Percentiles rank a stretch among this genome's conserved stretches.
These are phyloP conservation scores for Myrica gale DNA, from an alignment of 306 rosid genomes.

Conservation along the genomic window DNA sequence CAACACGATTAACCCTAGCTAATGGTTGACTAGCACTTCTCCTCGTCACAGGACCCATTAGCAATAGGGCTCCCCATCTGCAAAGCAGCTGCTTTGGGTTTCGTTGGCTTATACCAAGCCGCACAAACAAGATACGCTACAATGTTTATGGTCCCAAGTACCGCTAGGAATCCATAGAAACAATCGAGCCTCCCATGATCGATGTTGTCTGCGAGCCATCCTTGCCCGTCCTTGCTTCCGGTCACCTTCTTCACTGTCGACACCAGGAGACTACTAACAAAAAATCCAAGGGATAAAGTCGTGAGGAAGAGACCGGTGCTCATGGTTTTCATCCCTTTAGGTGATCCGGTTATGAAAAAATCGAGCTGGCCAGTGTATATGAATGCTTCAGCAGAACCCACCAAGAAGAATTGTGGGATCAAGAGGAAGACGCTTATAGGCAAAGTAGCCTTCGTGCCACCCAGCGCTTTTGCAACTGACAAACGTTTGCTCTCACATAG, in stretches of 20 bases:
- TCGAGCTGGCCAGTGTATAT: slow-evolving; percentile 96
- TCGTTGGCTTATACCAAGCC: slow-evolving; percentile 61
- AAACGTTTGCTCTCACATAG: slow-evolving; percentile 59
- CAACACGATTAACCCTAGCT: background rate
- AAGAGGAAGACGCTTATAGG: slow-evolving; percentile 73
- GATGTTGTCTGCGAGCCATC: slow-evolving; percentile 81
- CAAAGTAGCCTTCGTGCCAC: slow-evolving; percentile 35
- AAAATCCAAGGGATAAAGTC: slow-evolving; percentile 81
- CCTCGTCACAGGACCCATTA: slow-evolving; percentile 38
- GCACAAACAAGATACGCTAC: slow-evolving; percentile 57
- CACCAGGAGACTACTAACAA: slow-evolving; percentile 79
- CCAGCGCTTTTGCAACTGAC: slow-evolving; percentile 48
- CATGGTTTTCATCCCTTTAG: slow-evolving; percentile 94
- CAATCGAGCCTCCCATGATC: slow-evolving; percentile 75
- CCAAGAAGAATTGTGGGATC: slow-evolving; percentile 82
- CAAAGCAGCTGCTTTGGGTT: slow-evolving; percentile 33
- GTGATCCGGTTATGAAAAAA: slow-evolving; percentile 90
- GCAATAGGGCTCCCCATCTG: slow-evolving; percentile 35
- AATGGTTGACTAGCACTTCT: slow-evolving; percentile 37
- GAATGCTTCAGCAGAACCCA: slow-evolving; percentile 94
- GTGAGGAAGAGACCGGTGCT: slow-evolving; percentile 93
- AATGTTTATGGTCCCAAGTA: slow-evolving; percentile 57
- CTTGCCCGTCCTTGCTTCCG: slow-evolving; percentile 49
- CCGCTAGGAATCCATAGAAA: slow-evolving; percentile 70
- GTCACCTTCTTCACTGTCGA: slow-evolving; percentile 60